Percentiles rank a stretch among this genome's conserved stretches.
Conservation (phyloP, 2,329 filamentous ascomycete species). For the Ceratocystis lukuohia region DNA sequence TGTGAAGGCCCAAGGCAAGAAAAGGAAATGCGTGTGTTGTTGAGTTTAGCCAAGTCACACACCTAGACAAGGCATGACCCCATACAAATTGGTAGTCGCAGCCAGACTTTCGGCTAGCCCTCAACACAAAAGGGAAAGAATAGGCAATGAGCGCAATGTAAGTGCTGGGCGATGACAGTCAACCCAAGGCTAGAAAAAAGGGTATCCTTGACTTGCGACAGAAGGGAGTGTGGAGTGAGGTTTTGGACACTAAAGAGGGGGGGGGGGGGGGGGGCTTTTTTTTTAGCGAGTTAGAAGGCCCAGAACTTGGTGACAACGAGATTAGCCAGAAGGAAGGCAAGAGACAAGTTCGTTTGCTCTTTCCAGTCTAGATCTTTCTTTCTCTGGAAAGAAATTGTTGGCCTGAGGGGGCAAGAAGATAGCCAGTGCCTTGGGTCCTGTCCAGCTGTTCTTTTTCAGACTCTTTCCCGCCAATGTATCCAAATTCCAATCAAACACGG, state of each 20-base stretch:
- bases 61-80: conserved; percentile 17
- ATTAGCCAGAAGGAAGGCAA: not conserved
- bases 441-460: not conserved
- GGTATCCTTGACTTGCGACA: not conserved
- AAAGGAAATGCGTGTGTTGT: not conserved
- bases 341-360: not conserved
- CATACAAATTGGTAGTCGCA: not conserved
- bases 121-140: not conserved
- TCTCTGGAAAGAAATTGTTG: not conserved
- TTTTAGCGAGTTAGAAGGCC: not conserved
- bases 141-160: not conserved
- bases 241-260: not conserved
- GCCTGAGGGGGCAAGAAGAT: not conserved
- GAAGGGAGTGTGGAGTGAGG: not conserved
- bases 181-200: not conserved
- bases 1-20: not conserved
- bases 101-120: conserved; percentile 2
- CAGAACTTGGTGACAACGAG: not conserved
- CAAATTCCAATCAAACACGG: not conserved
- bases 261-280: not conserved
- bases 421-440: not conserved
- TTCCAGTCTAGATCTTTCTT: not conserved
- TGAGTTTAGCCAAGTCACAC: conserved; percentile 14
- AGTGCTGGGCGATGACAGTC: not conserved
- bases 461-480: not conserved